Evolutionary conservation across 306 rosid genomes (phyloP).

Genomic region (Inga leiocalycina): DNA sequence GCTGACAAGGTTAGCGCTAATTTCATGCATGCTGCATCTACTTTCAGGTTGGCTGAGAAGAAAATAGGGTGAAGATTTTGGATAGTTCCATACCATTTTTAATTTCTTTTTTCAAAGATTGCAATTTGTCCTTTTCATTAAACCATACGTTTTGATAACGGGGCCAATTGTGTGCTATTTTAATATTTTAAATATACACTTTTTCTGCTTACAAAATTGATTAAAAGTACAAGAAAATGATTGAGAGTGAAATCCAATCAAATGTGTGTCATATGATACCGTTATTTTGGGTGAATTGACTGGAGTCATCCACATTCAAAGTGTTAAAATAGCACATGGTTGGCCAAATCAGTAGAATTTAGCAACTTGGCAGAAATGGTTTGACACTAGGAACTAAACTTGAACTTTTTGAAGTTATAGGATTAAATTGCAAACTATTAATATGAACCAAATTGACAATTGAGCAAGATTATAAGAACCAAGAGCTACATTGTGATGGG

Average conservation of each 20-base stretch:
- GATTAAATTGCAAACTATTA: neutral
- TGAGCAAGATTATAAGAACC: neutral
- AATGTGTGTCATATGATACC: neutral
- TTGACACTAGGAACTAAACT: neutral
- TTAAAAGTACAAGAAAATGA: neutral
- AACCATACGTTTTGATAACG: neutral
- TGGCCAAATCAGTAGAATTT: neutral
- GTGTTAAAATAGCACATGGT: neutral
- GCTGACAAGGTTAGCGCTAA: slow-evolving; percentile 55
- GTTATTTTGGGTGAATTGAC: neutral
- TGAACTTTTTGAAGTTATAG: neutral
- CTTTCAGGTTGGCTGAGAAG: neutral
- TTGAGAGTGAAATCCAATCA: neutral
- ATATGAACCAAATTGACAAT: neutral
- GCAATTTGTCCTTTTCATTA: neutral
- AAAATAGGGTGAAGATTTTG: neutral
- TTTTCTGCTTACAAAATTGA: neutral
- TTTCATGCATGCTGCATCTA: neutral
- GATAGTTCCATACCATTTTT: neutral
- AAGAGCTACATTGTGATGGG: neutral
- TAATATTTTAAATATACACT: neutral
- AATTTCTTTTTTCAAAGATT: neutral
- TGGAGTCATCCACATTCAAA: neutral
- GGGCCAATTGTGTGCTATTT: neutral
- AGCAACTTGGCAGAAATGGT: neutral